These are phyloP conservation scores for Arthroderma uncinatum DNA, from an alignment of 2,329 filamentous ascomycete species.

Conservation along the genomic window DNA sequence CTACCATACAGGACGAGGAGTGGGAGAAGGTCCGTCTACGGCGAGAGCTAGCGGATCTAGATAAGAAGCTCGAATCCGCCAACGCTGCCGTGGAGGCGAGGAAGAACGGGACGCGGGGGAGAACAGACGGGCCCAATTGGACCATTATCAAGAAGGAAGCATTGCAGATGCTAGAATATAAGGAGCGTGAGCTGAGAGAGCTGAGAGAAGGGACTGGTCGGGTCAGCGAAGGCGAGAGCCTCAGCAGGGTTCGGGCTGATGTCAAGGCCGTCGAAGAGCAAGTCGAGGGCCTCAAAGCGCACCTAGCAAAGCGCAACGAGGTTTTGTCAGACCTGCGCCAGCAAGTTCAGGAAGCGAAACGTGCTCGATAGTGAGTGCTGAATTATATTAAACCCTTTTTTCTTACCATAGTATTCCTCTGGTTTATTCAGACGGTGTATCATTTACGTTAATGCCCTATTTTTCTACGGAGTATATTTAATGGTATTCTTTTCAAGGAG, in stretches of 20 bases:
- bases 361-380: slow-evolving; percentile 7
- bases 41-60: slow-evolving; percentile 80
- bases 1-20: slow-evolving; percentile 73
- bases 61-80: slow-evolving; percentile 74
- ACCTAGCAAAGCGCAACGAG: slow-evolving; percentile 65
- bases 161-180: slow-evolving; percentile 90
- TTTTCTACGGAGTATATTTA: slow-evolving; percentile 3
- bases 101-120: slow-evolving; percentile 35
- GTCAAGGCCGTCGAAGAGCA: slow-evolving; percentile 86
- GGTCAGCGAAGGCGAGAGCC: slow-evolving; percentile 54
- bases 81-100: slow-evolving; percentile 60
- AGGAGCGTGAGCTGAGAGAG: slow-evolving; percentile 62
- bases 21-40: slow-evolving; percentile 96
- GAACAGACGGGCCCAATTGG: slow-evolving; percentile 63
- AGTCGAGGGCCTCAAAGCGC: slow-evolving; percentile 76
- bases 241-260: slow-evolving; percentile 74
- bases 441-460: slow-evolving; percentile 5
- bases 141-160: slow-evolving; percentile 88
- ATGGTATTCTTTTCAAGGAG: slow-evolving; percentile 1
- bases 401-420: not conserved
- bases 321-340: slow-evolving; percentile 63
- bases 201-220: slow-evolving; percentile 51
- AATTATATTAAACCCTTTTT: not conserved
- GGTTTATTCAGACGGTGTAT: not conserved
- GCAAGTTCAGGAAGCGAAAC: slow-evolving; percentile 78